phyloP scores from a whole-genome alignment of 1,139 yeast genomes.

The Yamadazyma aaseri region DNA sequence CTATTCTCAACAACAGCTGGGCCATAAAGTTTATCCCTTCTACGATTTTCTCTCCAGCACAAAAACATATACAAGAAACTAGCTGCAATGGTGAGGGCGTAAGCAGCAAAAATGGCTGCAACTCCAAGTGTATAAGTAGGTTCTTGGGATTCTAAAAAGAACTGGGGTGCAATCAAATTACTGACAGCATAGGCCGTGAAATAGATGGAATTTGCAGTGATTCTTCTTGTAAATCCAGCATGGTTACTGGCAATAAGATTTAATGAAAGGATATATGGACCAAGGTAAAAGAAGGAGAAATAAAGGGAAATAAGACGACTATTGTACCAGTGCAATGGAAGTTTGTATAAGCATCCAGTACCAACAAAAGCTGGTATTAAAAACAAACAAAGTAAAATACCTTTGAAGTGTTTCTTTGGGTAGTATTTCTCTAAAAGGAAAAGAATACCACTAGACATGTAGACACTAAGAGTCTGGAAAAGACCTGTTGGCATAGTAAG shows the following conservation, averaged over 20 bases:
- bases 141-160: constrained; percentile 24
- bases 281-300: constrained; percentile 13
- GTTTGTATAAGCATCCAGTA: constrained; percentile 12
- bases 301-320: constrained; percentile 13
- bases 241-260: constrained; percentile 23
- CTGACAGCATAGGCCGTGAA: constrained; percentile 28
- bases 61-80: constrained; percentile 13
- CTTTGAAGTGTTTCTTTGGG: constrained; percentile 14
- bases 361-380: constrained; percentile 14
- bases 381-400: constrained; percentile 9
- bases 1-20: constrained; percentile 21
- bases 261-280: constrained; percentile 30
- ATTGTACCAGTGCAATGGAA: constrained; percentile 8
- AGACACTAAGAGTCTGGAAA: constrained; percentile 12
- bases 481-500: constrained; percentile 12
- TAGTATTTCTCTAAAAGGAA: constrained; percentile 10
- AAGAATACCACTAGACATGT: constrained; percentile 10
- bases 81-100: constrained; percentile 15
- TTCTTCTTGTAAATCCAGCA: constrained; percentile 27
- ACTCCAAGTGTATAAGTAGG: constrained; percentile 27
- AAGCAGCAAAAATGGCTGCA: constrained; percentile 23
- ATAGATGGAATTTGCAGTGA: constrained; percentile 23
- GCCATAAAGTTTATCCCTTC: constrained; percentile 23
- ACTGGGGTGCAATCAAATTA: constrained; percentile 26
- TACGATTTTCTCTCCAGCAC: constrained; percentile 22